Conservation (phyloP, 495 filamentous ascomycete species). For the Penicillium bialowiezense region DNA sequence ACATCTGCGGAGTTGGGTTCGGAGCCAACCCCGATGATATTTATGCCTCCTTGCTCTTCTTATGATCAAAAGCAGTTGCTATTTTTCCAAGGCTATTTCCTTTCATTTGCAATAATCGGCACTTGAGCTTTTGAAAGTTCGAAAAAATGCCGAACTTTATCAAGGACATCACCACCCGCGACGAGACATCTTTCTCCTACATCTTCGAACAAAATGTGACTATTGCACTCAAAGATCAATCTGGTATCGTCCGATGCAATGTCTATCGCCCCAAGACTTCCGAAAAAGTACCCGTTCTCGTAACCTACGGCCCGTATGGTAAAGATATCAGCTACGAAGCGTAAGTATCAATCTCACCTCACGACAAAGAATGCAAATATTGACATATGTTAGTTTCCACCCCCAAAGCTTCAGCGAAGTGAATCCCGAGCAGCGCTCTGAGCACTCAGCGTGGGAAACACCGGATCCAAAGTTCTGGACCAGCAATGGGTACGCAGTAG, state of each 20-base stretch:
- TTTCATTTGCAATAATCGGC: not conserved
- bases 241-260: slow-evolving; percentile 40
- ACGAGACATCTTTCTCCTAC: slow-evolving; percentile 32
- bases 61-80: not conserved
- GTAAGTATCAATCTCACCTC: no score
- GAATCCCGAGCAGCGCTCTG: slow-evolving; percentile 46
- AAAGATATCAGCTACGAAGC: slow-evolving; percentile 48
- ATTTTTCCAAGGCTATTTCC: slow-evolving; percentile 4
- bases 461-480: slow-evolving; percentile 64
- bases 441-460: slow-evolving; percentile 63
- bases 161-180: slow-evolving; percentile 37
- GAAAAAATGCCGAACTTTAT: slow-evolving; percentile 37
- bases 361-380: no score
- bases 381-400: slow-evolving; percentile 26
- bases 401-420: slow-evolving; percentile 46
- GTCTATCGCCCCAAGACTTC: slow-evolving; percentile 37
- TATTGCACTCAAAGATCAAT: slow-evolving; percentile 27
- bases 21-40: not conserved
- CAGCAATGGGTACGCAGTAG: slow-evolving; percentile 56
- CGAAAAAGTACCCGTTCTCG: slow-evolving; percentile 32
- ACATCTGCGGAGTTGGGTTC: slow-evolving; percentile 19
- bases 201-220: slow-evolving; percentile 40
- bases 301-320: slow-evolving; percentile 57
- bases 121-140: not conserved
- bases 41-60: not conserved